Evolutionary conservation across 768 basidiomycete species (phyloP), one percentile per base, ranked within the genome.

Genomic region (Boletellus emodensis): DNA sequence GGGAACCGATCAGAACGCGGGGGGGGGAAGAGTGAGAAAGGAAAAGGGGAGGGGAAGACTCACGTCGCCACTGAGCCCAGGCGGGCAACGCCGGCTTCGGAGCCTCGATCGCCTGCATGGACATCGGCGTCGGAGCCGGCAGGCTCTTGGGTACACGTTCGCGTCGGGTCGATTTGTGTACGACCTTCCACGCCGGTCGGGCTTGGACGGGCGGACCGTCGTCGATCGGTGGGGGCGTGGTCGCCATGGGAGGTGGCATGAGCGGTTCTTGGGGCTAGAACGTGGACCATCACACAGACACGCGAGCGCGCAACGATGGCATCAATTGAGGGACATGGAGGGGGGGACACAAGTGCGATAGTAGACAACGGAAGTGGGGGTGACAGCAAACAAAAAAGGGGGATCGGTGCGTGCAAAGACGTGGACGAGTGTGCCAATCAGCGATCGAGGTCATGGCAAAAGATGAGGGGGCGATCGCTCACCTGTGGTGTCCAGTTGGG

Each of bases 51-150:
- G 28, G 6, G 18, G 24, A n/a, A 36, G 8, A 55, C 55, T 30
- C 63, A 91, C 88, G 89, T 73, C 83, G 76, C 89, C 88, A 91
- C 58, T 90, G 87, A 1, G 88, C 81, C 89, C 89, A 91, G 1
- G 89, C 80, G n/a, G 87, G 87, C 26, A 81, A 17, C 33, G 78
- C 76, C 0, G 78, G 75, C 59, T 79, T 77, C 0, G 79, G 72
- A 11, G 74, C 68, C 24, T 72, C 73, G 24, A 73, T 70, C 0
- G 76, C 75, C 11, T 75, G 69, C 8, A 65, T 53, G 0, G 67
- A 59, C 2, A 60, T 44, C 6, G 74, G 74, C 0, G 43, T 40
- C 0, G 61, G 61, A 61, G 74, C 15, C 71, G 73, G 12, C 72
- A 68, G 75, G 17, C 69, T 61, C 59, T 75, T 77, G 32, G 70